These are phyloP conservation scores for Populus trichocarpa DNA, from an alignment of 441 rosid species.

Conservation along the genomic window DNA sequence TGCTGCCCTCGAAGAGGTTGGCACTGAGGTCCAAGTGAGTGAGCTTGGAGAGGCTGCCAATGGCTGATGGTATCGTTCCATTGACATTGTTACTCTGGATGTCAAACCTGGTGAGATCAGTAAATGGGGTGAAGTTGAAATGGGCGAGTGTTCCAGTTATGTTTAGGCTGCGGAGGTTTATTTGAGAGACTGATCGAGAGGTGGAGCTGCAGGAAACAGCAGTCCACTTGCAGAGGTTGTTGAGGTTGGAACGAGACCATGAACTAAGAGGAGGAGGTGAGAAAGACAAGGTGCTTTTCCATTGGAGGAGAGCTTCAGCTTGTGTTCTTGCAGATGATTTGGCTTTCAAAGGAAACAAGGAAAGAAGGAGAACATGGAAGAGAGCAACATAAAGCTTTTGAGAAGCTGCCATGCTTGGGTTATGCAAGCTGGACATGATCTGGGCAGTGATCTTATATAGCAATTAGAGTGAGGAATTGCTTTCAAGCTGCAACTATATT, in stretches of 20 bases:
- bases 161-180: constrained; percentile 31
- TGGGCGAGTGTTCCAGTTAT: constrained; percentile 36
- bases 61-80: too few relatives aligned
- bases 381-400: constrained; percentile 10
- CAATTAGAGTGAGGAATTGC: constrained; percentile 25
- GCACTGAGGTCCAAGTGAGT: too few relatives aligned
- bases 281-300: constrained; percentile 41
- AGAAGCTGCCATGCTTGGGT: constrained; percentile 12
- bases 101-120: not conserved
- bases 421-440: not conserved
- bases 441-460: not conserved
- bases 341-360: constrained; percentile 29
- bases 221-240: constrained; percentile 54
- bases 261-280: constrained; percentile 29
- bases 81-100: too few relatives aligned
- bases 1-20: too few relatives aligned
- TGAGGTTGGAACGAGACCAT: constrained; percentile 18
- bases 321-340: constrained; percentile 29
- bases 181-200: constrained; percentile 23
- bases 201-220: constrained; percentile 34
- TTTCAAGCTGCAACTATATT: not conserved
- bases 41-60: too few relatives aligned
- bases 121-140: constrained; percentile 45
- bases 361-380: constrained; percentile 17
- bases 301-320: constrained; percentile 24